Conservation (phyloP, 2,329 filamentous ascomycete genomes). For the Epicoccum sorghinum region DNA sequence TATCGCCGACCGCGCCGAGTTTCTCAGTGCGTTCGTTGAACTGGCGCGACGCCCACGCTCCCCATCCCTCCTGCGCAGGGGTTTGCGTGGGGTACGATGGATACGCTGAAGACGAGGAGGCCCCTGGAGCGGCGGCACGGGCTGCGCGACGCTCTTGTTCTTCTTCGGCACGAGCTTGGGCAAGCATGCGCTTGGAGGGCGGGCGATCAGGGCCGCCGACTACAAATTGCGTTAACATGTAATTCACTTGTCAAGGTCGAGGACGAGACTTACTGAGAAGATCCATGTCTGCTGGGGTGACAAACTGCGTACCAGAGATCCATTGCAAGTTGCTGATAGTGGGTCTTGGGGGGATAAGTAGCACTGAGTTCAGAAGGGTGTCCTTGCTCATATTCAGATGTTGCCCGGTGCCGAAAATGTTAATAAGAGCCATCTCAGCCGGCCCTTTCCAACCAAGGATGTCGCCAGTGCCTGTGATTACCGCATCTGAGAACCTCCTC, state of each 20-base stretch:
- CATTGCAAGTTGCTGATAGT: slow-evolving; percentile 96
- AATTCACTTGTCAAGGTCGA: background rate
- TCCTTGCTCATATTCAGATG: slow-evolving; percentile 66
- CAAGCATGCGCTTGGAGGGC: slow-evolving; percentile 85
- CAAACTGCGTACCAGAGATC: slow-evolving; percentile 92
- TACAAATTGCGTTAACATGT: slow-evolving; percentile 26
- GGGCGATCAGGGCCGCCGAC: slow-evolving; percentile 87
- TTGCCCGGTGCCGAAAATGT: slow-evolving; percentile 80
- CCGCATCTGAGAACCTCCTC: slow-evolving; percentile 70
- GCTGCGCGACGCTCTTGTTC: slow-evolving; percentile 56
- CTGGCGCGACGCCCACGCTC: slow-evolving; percentile 82
- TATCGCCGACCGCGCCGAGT: slow-evolving; percentile 80
- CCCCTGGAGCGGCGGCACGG: slow-evolving; percentile 41
- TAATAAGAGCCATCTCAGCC: slow-evolving; percentile 81
- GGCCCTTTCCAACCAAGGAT: slow-evolving; percentile 89
- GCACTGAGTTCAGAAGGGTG: slow-evolving; percentile 76
- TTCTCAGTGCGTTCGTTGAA: slow-evolving; percentile 90
- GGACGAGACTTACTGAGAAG: slow-evolving; percentile 64
- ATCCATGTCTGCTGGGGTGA: slow-evolving; percentile 87
- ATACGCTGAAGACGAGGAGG: slow-evolving; percentile 36
- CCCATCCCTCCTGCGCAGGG: slow-evolving; percentile 60
- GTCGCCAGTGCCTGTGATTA: slow-evolving; percentile 78
- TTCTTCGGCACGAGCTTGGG: slow-evolving; percentile 77
- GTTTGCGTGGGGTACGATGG: slow-evolving; percentile 27
- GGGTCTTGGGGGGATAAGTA: slow-evolving; percentile 76